Base-by-base conservation (phyloP, 106 monocot genomes). In the Vanilla planifolia region DNA sequence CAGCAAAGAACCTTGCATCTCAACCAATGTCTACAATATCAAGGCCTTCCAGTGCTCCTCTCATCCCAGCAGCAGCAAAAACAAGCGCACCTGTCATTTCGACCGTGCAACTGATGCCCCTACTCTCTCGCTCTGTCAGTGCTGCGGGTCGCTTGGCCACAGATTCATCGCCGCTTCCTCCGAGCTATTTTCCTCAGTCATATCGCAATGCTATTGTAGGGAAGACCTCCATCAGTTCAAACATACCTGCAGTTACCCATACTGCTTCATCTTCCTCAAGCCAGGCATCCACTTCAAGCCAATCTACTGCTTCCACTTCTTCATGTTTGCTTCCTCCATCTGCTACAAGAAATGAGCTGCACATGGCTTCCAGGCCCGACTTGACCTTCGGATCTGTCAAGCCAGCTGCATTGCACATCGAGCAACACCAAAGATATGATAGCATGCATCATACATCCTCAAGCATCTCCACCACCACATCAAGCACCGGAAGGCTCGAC, bases 141-240 rank as follows among this genome's bases (percentile, higher is more conserved):
- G 80, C 78, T 8, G 60, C 84, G 51, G 80, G 76, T 74, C 78
- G 79, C 32, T 59, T 79, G 22, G 79, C 83, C 24, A 48, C 44
- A 5, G 83, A 84, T 35, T 67, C 89, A 25, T 65, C 79, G 39
- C 50, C 82, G 17, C 57, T 73, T 24, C 35, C 76, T 13, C 83
- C 79, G 13, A 64, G 69, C 55, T 78, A 68, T 50, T 29, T 64
- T 56, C 75, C 84, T 34, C 93, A 88, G 37, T 85, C 93, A 7
- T 93, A 93, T 59, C 62, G 84, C 39, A 93, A 77, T 74, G 93
- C 85, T 36, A 93, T 93, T 30, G 76, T 79, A 1, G 85, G 95
- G 23, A 90, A 68, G 48, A 74, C 52, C 1, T 39, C 60, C 13
- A 55, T 52, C 48, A 26, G 21, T 52, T 51, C 61, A 28, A 60